phyloP scores from a whole-genome alignment of 1,284 basidiomycete species.

The Malassezia sp. region DNA sequence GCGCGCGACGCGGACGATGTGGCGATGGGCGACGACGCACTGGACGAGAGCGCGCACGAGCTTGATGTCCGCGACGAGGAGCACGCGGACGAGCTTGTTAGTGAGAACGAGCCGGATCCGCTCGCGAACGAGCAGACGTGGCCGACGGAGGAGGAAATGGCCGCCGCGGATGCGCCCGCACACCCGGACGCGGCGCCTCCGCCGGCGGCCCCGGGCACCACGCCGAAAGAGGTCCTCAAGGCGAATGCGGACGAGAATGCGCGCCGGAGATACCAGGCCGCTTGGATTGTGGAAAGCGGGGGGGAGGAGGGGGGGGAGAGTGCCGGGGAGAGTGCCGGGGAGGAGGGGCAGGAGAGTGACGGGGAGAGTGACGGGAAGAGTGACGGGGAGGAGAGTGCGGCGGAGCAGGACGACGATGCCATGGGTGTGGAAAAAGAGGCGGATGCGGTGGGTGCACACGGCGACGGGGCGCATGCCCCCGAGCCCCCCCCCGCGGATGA shows the following conservation, averaged over 20 bases:
- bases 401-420: slow-evolving; percentile 48
- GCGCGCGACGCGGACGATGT: slow-evolving; percentile 17
- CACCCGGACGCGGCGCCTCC: slow-evolving; percentile 18
- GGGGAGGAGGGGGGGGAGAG: slow-evolving; percentile 40
- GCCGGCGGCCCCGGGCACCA: slow-evolving; percentile 48
- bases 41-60: slow-evolving; percentile 49
- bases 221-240: slow-evolving; percentile 33
- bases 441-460: slow-evolving; percentile 69
- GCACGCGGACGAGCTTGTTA: slow-evolving; percentile 74
- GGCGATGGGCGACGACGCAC: slow-evolving; percentile 6
- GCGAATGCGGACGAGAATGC: slow-evolving; percentile 44
- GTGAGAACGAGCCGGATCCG: slow-evolving; percentile 75
- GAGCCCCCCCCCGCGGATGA: slow-evolving; percentile 36
- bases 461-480: slow-evolving; percentile 54
- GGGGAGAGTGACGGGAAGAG: too few species aligned
- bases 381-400: slow-evolving; percentile 40
- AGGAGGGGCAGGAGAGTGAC: slow-evolving; percentile 51
- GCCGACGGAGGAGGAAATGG: slow-evolving; percentile 95
- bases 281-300: slow-evolving; percentile 41
- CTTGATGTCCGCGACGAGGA: slow-evolving; percentile 54
- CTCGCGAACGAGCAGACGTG: slow-evolving; percentile 92
- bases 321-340: slow-evolving; percentile 64
- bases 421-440: too few species aligned
- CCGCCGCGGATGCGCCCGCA: slow-evolving; percentile 22
- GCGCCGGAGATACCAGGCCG: slow-evolving; percentile 46